A percentile compares a stretch with the other conserved stretches of the same genome.
Conservation (phyloP, 2,329 filamentous ascomycete species). For the Aspergillus jensenii region DNA sequence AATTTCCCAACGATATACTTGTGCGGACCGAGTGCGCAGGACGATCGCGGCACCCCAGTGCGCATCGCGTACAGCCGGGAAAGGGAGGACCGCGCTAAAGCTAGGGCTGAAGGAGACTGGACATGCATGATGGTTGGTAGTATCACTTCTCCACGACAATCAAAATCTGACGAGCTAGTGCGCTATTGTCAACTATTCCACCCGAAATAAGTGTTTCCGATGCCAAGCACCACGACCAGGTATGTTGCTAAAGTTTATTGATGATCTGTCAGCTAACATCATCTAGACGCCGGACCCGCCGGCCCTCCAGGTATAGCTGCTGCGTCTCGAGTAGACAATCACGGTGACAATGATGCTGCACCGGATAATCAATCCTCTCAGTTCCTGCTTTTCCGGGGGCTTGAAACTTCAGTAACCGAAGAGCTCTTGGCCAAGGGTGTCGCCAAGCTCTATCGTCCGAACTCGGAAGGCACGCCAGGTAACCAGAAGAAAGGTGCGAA, state of each 20-base stretch:
- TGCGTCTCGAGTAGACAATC: constrained; percentile 48
- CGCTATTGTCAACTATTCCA: constrained; percentile 57
- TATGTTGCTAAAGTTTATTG: constrained; percentile 31
- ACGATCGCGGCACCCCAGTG: constrained; percentile 45
- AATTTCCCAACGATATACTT: constrained; percentile 53
- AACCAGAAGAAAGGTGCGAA: constrained; percentile 50
- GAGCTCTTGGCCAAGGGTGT: constrained; percentile 71
- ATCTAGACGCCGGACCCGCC: constrained; percentile 26
- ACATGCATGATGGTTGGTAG: constrained; percentile 52
- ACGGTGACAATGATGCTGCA: constrained; percentile 56
- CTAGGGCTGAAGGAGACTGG: constrained; percentile 56
- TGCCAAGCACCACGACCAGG: constrained; percentile 57
- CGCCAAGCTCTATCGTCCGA: constrained; percentile 67
- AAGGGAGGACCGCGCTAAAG: constrained; percentile 50
- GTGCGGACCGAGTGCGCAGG: constrained; percentile 44
- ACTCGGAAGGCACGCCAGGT: constrained; percentile 29
- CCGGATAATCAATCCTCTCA: constrained; percentile 65
- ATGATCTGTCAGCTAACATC: constrained; percentile 13
- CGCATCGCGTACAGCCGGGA: constrained; percentile 56
- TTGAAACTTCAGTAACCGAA: constrained; percentile 70
- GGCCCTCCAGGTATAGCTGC: constrained; percentile 40
- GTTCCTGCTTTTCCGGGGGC: constrained; percentile 71
- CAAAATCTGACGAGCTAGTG: constrained; percentile 42
- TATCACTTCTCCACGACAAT: neutral
- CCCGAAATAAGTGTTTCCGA: constrained; percentile 57